Conservation (phyloP, 139 green algal genomes). For the Chlamydomonas eustigma region DNA sequence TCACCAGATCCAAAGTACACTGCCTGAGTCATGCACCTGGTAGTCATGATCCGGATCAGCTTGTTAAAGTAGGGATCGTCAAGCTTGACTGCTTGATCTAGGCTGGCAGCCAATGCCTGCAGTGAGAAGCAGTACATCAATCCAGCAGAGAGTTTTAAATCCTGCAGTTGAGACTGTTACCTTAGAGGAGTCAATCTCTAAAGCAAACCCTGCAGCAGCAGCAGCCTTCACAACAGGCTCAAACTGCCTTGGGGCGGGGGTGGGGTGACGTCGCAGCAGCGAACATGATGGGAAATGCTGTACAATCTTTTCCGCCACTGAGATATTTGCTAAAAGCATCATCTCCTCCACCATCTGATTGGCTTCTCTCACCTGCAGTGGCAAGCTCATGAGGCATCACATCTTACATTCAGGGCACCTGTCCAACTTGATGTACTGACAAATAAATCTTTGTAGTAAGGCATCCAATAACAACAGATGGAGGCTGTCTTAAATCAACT, state of each 20-base stretch:
- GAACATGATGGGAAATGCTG: slow-evolving; percentile 64
- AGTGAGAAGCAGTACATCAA: too few species aligned
- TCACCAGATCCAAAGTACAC: slow-evolving; percentile 78
- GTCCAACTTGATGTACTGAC: not conserved
- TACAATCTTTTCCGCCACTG: slow-evolving; percentile 83
- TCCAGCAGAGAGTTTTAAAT: too few species aligned
- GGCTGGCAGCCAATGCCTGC: slow-evolving; percentile 58
- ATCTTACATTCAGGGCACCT: too few species aligned
- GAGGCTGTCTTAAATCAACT: not conserved
- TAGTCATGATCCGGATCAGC: slow-evolving; percentile 94
- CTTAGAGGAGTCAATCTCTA: slow-evolving; percentile 55
- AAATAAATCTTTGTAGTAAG: too few species aligned
- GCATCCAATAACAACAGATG: too few species aligned
- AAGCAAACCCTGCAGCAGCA: slow-evolving; percentile 52
- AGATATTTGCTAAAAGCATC: slow-evolving; percentile 95
- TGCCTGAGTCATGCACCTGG: slow-evolving; percentile 93
- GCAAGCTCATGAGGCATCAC: too few species aligned
- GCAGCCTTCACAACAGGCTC: slow-evolving; percentile 64
- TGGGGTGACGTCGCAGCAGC: slow-evolving; percentile 78
- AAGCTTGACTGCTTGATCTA: slow-evolving; percentile 67
- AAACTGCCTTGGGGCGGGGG: slow-evolving; percentile 66
- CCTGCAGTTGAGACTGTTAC: slow-evolving; percentile 7
- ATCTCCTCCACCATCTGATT: slow-evolving; percentile 99
- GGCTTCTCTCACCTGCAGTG: slow-evolving; percentile 66
- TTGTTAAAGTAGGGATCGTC: slow-evolving; percentile 97